These are phyloP conservation scores for Lachancea fermentati DNA, from an alignment of 805 yeast genomes.

Conservation along the genomic window DNA sequence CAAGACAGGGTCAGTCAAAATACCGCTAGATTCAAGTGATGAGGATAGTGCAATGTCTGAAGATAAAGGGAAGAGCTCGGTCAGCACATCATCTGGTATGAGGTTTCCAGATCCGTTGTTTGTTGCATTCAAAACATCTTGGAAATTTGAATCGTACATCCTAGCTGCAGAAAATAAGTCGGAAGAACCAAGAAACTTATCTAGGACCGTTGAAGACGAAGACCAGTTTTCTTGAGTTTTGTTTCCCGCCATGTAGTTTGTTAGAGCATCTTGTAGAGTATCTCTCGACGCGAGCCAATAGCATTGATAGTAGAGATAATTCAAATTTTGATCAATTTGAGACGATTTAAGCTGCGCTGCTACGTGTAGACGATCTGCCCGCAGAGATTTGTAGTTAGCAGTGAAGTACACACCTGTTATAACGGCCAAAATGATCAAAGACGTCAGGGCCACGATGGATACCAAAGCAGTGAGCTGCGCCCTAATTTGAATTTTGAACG, in stretches of 20 bases:
- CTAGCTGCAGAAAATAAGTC: conserved; percentile 58
- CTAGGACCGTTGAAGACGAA: conserved; percentile 42
- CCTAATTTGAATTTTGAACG: conserved; percentile 57
- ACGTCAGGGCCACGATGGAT: conserved; percentile 59
- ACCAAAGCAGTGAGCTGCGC: conserved; percentile 72
- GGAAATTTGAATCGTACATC: conserved; percentile 57
- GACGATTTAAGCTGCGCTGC: conserved; percentile 78
- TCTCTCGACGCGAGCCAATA: conserved; percentile 59
- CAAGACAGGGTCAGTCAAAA: conserved; percentile 59
- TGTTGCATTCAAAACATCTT: conserved; percentile 40
- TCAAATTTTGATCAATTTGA: conserved; percentile 66
- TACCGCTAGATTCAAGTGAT: conserved; percentile 40
- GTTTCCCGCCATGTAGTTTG: conserved; percentile 68
- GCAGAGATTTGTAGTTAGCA: conserved; percentile 48
- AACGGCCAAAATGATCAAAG: conserved; percentile 65
- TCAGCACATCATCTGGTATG: conserved; percentile 31
- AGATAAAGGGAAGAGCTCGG: conserved; percentile 46
- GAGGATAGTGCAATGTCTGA: conserved; percentile 43
- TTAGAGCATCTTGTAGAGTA: conserved; percentile 53
- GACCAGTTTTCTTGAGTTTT: conserved; percentile 45
- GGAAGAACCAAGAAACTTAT: conserved; percentile 60
- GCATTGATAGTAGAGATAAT: conserved; percentile 60
- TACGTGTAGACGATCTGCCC: conserved; percentile 68
- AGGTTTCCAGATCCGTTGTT: conserved; percentile 36
- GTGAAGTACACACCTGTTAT: conserved; percentile 75